These are phyloP conservation scores for Saprolegnia parasitica DNA, from an alignment of 352 stramenopile genomes.

Conservation along the genomic window DNA sequence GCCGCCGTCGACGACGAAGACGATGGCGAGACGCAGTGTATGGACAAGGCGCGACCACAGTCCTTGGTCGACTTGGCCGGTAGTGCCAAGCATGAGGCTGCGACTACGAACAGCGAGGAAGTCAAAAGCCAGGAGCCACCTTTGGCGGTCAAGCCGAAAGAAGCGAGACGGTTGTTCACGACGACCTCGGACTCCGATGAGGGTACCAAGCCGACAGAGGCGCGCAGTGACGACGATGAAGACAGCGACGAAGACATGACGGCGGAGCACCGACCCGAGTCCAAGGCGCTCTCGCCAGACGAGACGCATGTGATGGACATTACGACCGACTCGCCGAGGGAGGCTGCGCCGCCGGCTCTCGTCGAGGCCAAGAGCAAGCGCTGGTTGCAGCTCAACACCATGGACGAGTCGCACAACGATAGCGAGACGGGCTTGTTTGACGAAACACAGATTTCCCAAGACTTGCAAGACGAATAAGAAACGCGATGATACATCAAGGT, in stretches of 20 bases:
- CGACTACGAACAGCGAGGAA: too few species aligned
- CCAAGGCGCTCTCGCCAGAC: conserved; percentile 1
- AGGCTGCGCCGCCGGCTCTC: background rate
- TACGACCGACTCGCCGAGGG: background rate
- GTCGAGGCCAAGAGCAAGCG: conserved; percentile 2
- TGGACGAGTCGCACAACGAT: conserved; percentile 12
- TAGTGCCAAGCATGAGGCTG: background rate
- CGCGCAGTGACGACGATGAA: background rate
- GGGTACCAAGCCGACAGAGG: background rate
- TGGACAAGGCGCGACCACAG: background rate
- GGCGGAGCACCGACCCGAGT: background rate
- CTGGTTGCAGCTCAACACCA: conserved; percentile 25
- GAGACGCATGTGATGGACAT: background rate
- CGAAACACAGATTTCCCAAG: conserved; percentile 19
- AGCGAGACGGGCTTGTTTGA: conserved; percentile 14
- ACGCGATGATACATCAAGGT: background rate
- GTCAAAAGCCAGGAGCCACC: too few species aligned
- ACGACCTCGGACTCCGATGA: too few species aligned
- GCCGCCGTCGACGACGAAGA: conserved; percentile 16
- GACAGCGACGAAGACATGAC: conserved; percentile 14
- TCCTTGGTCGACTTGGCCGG: conserved; percentile 3
- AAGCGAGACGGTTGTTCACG: too few species aligned
- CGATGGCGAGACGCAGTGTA: conserved; percentile 21
- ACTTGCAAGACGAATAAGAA: conserved; percentile 12
- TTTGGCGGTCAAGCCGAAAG: too few species aligned